These are phyloP conservation scores for Microbotryum scabiosae DNA, from an alignment of 1,284 basidiomycete species.

Conservation along the genomic window DNA sequence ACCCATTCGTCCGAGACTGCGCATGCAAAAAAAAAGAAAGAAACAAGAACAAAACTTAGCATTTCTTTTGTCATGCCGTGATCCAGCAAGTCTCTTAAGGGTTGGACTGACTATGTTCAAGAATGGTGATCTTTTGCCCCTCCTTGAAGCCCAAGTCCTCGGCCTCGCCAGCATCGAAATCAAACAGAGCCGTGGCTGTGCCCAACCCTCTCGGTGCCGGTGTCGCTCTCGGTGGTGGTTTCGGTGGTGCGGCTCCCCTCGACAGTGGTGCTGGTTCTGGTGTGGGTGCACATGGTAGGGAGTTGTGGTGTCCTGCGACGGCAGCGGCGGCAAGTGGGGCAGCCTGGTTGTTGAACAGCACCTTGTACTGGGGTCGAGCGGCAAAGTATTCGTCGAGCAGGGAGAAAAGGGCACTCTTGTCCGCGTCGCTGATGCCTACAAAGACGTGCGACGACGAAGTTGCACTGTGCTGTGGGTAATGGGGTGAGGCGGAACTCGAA, in stretches of 20 bases:
- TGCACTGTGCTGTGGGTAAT: neutral
- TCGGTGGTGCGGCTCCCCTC: neutral
- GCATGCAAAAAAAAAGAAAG: no score
- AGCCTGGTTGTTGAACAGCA: constrained; percentile 4
- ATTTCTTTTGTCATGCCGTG: no score
- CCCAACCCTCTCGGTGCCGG: constrained; percentile 2
- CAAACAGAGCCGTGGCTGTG: constrained; percentile 21
- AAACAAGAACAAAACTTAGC: neutral
- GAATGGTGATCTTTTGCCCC: constrained; percentile 15
- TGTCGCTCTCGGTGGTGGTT: neutral
- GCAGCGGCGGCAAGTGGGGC: no score
- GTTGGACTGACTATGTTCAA: constrained; percentile 16
- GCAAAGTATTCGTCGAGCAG: constrained; percentile 31
- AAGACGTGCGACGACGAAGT: constrained; percentile 9
- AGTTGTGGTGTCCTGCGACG: no score
- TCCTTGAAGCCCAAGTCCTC: constrained; percentile 24
- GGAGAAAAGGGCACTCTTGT: constrained; percentile 27
- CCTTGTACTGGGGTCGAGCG: constrained; percentile 16
- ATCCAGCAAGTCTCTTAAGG: neutral
- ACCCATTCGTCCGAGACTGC: constrained; percentile 19
- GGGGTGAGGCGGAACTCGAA: neutral
- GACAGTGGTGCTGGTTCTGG: neutral
- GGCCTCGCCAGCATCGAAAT: constrained; percentile 4
- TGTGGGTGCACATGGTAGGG: neutral
- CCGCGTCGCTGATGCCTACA: constrained; percentile 1